These are phyloP conservation scores for Endothia cerciana DNA, from an alignment of 2,329 filamentous ascomycete species.

Conservation along the genomic window DNA sequence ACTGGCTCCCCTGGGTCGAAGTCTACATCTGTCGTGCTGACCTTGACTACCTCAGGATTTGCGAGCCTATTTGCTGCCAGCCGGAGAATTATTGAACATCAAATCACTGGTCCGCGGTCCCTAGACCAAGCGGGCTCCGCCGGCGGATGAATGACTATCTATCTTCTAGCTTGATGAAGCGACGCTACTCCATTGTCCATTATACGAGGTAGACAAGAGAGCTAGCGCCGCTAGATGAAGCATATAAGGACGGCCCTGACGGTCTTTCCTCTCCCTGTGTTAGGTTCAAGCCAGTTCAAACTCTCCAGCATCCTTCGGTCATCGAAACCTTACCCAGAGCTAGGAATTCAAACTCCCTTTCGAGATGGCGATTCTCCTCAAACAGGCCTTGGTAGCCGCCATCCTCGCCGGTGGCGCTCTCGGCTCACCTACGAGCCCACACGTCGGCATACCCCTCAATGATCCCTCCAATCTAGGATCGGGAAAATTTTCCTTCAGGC, in stretches of 20 bases:
- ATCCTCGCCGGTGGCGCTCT: conserved; percentile 21
- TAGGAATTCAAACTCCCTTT: background rate
- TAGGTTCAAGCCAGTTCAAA: background rate
- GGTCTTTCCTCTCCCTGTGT: background rate
- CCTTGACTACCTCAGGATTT: background rate
- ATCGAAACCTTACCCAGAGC: background rate
- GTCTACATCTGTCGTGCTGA: background rate
- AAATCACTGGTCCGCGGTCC: background rate
- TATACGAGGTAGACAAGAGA: background rate
- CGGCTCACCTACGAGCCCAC: conserved; percentile 15
- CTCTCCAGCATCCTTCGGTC: background rate
- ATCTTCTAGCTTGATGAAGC: background rate
- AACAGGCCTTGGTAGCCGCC: conserved; percentile 19
- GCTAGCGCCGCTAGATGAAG: background rate
- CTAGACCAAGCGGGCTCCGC: background rate
- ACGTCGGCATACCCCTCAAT: conserved; percentile 21
- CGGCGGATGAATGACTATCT: conserved; percentile 2
- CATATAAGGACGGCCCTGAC: background rate
- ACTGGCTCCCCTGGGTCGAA: background rate
- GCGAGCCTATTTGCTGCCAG: background rate
- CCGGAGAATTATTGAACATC: background rate
- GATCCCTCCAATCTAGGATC: conserved; percentile 7
- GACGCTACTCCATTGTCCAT: background rate
- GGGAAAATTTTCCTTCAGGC: conserved; percentile 25
- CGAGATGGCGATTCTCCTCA: conserved; percentile 18